These are phyloP conservation scores for Aeminium ludgeri DNA, from an alignment of 495 filamentous ascomycete species.

Conservation along the genomic window DNA sequence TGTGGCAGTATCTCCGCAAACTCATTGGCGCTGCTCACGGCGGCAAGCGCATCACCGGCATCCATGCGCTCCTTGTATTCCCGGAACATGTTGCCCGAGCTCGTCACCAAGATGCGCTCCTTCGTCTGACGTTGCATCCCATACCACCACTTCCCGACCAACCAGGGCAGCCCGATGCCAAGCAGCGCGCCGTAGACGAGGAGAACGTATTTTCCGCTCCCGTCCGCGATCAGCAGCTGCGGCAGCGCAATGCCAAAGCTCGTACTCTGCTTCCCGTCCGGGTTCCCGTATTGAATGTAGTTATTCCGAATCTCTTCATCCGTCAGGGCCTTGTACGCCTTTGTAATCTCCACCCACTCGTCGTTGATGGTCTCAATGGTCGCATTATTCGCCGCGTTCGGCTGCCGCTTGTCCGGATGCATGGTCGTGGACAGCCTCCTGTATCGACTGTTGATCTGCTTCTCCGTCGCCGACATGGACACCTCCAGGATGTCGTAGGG, in stretches of 20 bases:
- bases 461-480: slow-evolving; percentile 70
- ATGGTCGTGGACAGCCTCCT: slow-evolving; percentile 67
- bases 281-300: slow-evolving; percentile 86
- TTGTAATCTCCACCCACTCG: slow-evolving; percentile 81
- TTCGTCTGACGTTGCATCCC: slow-evolving; percentile 81
- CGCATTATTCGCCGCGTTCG: slow-evolving; percentile 71
- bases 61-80: slow-evolving; percentile 74
- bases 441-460: slow-evolving; percentile 78
- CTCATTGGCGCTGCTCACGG: slow-evolving; percentile 69
- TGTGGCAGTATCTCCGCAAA: slow-evolving; percentile 57
- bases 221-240: slow-evolving; percentile 79
- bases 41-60: slow-evolving; percentile 60
- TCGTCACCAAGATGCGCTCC: slow-evolving; percentile 79
- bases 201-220: slow-evolving; percentile 88
- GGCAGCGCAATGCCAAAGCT: slow-evolving; percentile 96
- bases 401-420: slow-evolving; percentile 83
- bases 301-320: slow-evolving; percentile 96
- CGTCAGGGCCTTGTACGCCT: slow-evolving; percentile 92
- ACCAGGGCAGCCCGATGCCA: slow-evolving; percentile 77
- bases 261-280: slow-evolving; percentile 93
- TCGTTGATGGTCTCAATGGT: slow-evolving; percentile 73
- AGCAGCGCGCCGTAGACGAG: slow-evolving; percentile 73
- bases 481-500: slow-evolving; percentile 87
- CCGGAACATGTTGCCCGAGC: slow-evolving; percentile 80
- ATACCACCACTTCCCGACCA: slow-evolving; percentile 97